Conservation (phyloP, 345 rosid species). For the Clarkia xantiana region DNA sequence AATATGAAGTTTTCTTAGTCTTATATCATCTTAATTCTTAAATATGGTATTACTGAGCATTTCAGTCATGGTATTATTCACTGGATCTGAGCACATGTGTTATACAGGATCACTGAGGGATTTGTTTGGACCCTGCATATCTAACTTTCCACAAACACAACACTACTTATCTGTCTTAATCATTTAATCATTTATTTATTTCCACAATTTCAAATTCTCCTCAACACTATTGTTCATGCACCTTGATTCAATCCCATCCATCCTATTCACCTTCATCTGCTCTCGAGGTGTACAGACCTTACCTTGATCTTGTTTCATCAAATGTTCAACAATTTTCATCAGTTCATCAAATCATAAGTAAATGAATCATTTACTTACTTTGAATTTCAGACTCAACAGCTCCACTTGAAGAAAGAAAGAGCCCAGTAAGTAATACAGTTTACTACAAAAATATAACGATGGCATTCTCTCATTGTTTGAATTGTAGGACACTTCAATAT, state of each 20-base stretch:
- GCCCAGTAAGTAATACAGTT: too few relatives aligned
- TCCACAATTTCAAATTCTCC: slow-evolving; percentile 65
- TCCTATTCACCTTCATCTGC: slow-evolving; percentile 78
- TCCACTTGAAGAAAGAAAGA: too few relatives aligned
- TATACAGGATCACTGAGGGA: slow-evolving; percentile 84
- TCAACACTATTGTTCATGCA: slow-evolving; percentile 50
- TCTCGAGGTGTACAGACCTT: slow-evolving; percentile 87
- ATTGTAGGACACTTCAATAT: too few relatives aligned
- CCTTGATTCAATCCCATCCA: slow-evolving; percentile 87
- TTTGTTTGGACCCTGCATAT: slow-evolving; percentile 92
- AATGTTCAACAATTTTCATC: slow-evolving; percentile 71
- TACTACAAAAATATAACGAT: too few relatives aligned
- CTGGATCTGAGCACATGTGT: slow-evolving; percentile 83
- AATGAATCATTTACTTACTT: too few relatives aligned
- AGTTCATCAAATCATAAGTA: slow-evolving; percentile 61
- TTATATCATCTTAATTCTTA: slow-evolving; percentile 84
- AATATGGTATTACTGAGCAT: slow-evolving; percentile 77
- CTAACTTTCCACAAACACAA: slow-evolving; percentile 79
- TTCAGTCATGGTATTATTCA: slow-evolving; percentile 80
- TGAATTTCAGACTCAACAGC: too few relatives aligned
- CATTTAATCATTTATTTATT: slow-evolving; percentile 81
- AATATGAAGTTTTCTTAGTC: slow-evolving; percentile 45
- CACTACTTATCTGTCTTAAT: slow-evolving; percentile 63
- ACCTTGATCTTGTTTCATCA: slow-evolving; percentile 56
- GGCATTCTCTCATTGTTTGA: too few relatives aligned